A percentile compares a stretch with the other conserved stretches of the same genome.
Conservation (phyloP, 768 basidiomycete species). For the Phlebiopsis flavidoalba region DNA sequence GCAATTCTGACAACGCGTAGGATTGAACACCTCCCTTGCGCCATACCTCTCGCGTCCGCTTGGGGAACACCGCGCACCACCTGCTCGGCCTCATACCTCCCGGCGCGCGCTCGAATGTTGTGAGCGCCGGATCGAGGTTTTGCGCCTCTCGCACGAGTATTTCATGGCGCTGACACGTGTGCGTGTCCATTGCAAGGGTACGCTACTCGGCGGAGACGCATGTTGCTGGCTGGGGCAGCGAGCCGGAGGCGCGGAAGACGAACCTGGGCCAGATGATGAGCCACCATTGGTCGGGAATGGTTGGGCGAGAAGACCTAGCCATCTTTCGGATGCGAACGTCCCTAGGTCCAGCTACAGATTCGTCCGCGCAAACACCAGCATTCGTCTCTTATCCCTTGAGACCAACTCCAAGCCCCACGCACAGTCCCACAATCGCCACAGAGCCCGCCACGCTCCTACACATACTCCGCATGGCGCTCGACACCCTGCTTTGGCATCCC, state of each 20-base stretch:
- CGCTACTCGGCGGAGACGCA: neutral
- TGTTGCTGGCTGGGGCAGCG: no score
- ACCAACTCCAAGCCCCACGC: neutral
- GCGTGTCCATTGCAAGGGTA: constrained; percentile 11
- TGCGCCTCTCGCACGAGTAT: constrained; percentile 27
- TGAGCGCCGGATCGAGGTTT: constrained; percentile 17
- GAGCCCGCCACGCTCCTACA: constrained; percentile 39
- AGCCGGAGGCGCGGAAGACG: no score
- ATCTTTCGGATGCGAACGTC: constrained; percentile 26
- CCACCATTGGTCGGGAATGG: neutral
- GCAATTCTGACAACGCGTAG: no score
- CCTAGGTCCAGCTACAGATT: constrained; percentile 25
- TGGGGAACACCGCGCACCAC: constrained; percentile 45
- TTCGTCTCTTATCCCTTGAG: neutral
- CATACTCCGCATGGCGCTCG: constrained; percentile 43
- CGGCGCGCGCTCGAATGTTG: constrained; percentile 27
- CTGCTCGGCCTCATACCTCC: constrained; percentile 19
- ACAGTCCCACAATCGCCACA: constrained; percentile 44
- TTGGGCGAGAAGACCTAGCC: no score
- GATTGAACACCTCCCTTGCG: constrained; percentile 62
- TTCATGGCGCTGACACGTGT: constrained; percentile 24
- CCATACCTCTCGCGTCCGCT: constrained; percentile 58
- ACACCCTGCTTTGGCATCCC: constrained; percentile 22
- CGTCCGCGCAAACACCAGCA: constrained; percentile 13
- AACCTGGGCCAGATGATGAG: no score